Evolutionary conservation across 768 basidiomycete genomes (phyloP), one percentile per base, ranked within the genome.

Genomic region (Auricularia sp.): DNA sequence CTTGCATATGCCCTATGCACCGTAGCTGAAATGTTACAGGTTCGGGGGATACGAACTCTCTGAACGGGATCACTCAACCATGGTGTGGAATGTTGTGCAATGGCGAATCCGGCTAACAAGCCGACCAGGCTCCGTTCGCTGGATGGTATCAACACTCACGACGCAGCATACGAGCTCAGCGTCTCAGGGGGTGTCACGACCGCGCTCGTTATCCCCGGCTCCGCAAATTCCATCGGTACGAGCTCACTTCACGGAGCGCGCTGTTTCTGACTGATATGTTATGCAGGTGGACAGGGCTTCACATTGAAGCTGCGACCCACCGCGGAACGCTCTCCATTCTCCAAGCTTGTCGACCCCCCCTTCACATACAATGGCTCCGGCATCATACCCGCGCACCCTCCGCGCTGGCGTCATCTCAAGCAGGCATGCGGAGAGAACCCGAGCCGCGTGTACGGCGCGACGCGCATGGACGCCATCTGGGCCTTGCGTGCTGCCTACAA

Each of bases 31-130:
- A n/a, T 37, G 21, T 44, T 7, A 24, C 51, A 68, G 67, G 69
- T 13, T n/a, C 67, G 1, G 67, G 67, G 24, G 90, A 90, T 69
- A 80, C 70, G 34, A 85, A 87, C 71, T 88, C 86, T 11, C 18
- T 71, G 39, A 79, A 83, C 63, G 79, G 79, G 0, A 70, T 73
- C 24, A 67, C 65, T 16, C 63, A 58, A 21, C 66, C 69, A 3
- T 69, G 79, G 66, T 54, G 56, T 29, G 65, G 63, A 21, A 16
- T 16, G 47, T 51, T 18, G 14, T 21, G 21, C 7, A 8, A 16
- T 18, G 18, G 21, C 47, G 18, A 21, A 51, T 5, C 11, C 47
- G 47, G 5, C 18, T 18, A 1, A 6, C 21, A 67, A 51, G 5
- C 14, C 18, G 18, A 21, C 18, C 47, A 51, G 39, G 71, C 70